phyloP scores from a whole-genome alignment of 257 asterid species.

The Orobanche coerulescens region DNA sequence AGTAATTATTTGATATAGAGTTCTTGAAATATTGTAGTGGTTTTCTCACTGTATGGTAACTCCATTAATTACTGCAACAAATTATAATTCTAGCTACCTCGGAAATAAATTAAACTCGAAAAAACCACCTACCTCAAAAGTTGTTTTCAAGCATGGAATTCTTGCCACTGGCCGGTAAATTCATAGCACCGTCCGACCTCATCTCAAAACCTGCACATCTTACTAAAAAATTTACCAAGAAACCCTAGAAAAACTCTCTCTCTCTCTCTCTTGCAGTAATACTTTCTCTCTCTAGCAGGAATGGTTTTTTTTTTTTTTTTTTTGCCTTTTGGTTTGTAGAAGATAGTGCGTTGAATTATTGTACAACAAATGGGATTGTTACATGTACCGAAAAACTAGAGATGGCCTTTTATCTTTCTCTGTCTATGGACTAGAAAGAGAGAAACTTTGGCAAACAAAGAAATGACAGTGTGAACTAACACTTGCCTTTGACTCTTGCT shows the following conservation, averaged over 20 bases:
- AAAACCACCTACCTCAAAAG: slow-evolving; percentile 2
- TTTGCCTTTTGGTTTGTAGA: too few species aligned
- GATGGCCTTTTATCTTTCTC: slow-evolving; percentile 19
- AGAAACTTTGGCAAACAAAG: neutral
- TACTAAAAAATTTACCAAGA: neutral
- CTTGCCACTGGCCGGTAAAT: slow-evolving; percentile 8
- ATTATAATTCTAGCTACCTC: too few species aligned
- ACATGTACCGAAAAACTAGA: slow-evolving; percentile 16
- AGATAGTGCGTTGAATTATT: slow-evolving; percentile 19
- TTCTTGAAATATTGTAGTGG: neutral
- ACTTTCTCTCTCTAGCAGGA: neutral
- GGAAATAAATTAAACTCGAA: too few species aligned
- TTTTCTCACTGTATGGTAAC: neutral
- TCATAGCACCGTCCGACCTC: neutral
- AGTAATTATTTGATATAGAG: slow-evolving; percentile 1
- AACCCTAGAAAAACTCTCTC: slow-evolving; percentile 17
- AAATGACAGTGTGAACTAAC: slow-evolving; percentile 5
- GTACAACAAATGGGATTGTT: slow-evolving; percentile 22
- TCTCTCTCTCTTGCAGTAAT: too few species aligned
- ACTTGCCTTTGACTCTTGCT: slow-evolving; percentile 2
- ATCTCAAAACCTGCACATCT: slow-evolving; percentile 15
- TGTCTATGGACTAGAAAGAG: neutral
- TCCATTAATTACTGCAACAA: neutral
- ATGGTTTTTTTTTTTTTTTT: neutral
- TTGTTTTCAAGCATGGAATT: neutral